phyloP scores from a whole-genome alignment of 2,329 filamentous ascomycete species.

The Colletotrichum tanaceti region DNA sequence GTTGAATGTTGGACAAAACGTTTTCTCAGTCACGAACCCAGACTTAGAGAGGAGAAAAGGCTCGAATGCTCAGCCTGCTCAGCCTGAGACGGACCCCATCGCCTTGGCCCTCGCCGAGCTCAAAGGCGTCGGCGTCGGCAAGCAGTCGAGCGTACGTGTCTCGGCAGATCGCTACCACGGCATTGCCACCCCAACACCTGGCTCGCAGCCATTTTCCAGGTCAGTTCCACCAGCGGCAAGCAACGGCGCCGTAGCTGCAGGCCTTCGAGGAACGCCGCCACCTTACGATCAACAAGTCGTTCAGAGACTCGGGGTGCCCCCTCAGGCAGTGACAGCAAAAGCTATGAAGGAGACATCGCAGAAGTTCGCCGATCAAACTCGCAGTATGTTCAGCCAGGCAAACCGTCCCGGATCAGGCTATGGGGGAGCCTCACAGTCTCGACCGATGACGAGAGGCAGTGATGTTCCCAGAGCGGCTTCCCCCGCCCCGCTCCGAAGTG shows the following conservation, averaged over 20 bases:
- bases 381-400: slow-evolving; percentile 74
- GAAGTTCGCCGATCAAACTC: slow-evolving; percentile 85
- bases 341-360: slow-evolving; percentile 97
- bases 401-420: slow-evolving; percentile 53
- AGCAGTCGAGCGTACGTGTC: slow-evolving; percentile 83
- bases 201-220: slow-evolving; percentile 56
- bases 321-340: slow-evolving; percentile 90
- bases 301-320: slow-evolving; percentile 87
- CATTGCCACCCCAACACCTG: slow-evolving; percentile 83
- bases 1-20: slow-evolving; percentile 93
- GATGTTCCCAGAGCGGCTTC: slow-evolving; percentile 72
- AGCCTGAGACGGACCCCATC: slow-evolving; percentile 85
- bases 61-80: slow-evolving; percentile 52
- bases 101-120: slow-evolving; percentile 92
- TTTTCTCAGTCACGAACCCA: slow-evolving; percentile 89
- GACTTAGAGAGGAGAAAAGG: slow-evolving; percentile 65
- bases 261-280: slow-evolving; percentile 80
- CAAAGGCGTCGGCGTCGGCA: slow-evolving; percentile 81
- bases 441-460: slow-evolving; percentile 69
- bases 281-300: slow-evolving; percentile 81
- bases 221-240: slow-evolving; percentile 54
- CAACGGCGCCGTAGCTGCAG: slow-evolving; percentile 62
- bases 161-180: slow-evolving; percentile 97
- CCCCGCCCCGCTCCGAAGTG: slow-evolving; percentile 73
- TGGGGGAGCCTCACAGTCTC: slow-evolving; percentile 58